Evolutionary conservation across 140 eudicot species (phyloP).

Genomic region (Anethum foeniculum): DNA sequence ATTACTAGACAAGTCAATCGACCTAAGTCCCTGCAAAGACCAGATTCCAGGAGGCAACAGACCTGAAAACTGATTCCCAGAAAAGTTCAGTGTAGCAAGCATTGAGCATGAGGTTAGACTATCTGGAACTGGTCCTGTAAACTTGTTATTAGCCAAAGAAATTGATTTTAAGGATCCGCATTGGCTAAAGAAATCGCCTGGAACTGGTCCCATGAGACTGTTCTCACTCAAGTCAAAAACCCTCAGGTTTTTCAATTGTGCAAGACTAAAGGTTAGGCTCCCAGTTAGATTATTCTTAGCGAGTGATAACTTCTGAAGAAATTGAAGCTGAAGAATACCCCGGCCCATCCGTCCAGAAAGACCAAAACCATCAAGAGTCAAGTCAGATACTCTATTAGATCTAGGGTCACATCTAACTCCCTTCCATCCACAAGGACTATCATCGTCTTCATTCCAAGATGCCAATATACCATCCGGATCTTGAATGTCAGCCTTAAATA

Average conservation of each 20-base stretch:
- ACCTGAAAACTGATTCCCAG: slow-evolving; percentile 63
- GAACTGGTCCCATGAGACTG: slow-evolving; percentile 49
- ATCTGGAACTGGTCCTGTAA: slow-evolving; percentile 56
- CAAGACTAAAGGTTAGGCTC: slow-evolving; percentile 37
- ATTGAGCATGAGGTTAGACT: slow-evolving; percentile 52
- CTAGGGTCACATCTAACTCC: slow-evolving; percentile 64
- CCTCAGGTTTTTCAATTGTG: slow-evolving; percentile 41
- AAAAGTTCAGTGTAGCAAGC: slow-evolving; percentile 46
- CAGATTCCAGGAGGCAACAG: slow-evolving; percentile 41
- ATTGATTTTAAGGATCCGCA: slow-evolving; percentile 54
- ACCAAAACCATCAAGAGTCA: slow-evolving; percentile 47
- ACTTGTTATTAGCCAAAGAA: slow-evolving; percentile 51
- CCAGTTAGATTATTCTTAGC: slow-evolving; percentile 75
- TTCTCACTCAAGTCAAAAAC: slow-evolving; percentile 50
- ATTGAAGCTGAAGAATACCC: slow-evolving; percentile 60
- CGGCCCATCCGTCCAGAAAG: slow-evolving; percentile 72
- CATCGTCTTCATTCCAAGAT: slow-evolving; percentile 83
- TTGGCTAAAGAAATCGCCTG: slow-evolving; percentile 49
- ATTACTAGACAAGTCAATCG: slow-evolving; percentile 60
- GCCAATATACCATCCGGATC: slow-evolving; percentile 59
- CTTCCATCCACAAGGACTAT: slow-evolving; percentile 63
- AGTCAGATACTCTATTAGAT: slow-evolving; percentile 60
- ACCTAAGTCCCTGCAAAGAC: slow-evolving; percentile 45
- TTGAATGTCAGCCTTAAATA: slow-evolving; percentile 57
- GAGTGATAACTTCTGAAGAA: slow-evolving; percentile 46